These are phyloP conservation scores for Jamesozyma spencerorum DNA, from an alignment of 805 yeast genomes.

Conservation along the genomic window DNA sequence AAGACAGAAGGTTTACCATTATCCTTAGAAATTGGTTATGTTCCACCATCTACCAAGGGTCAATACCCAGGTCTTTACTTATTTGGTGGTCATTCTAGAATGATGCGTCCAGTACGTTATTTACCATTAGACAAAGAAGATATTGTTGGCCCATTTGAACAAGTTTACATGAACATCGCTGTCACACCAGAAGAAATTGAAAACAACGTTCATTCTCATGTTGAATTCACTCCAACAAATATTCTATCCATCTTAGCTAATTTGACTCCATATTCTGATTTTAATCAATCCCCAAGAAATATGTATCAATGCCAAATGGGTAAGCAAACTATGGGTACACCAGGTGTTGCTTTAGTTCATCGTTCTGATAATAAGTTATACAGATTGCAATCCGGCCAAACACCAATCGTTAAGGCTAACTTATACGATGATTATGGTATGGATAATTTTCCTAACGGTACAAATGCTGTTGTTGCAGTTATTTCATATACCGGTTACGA, in stretches of 20 bases:
- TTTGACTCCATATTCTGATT: constrained; percentile 95
- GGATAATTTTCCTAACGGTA: constrained; percentile 98
- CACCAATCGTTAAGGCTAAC: constrained; percentile 92
- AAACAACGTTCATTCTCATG: constrained; percentile 76
- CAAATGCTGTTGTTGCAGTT: constrained; percentile 96
- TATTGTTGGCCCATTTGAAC: constrained; percentile 94
- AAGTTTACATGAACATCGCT: constrained; percentile 92
- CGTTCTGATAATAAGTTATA: constrained; percentile 93
- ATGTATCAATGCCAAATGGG: constrained; percentile 99
- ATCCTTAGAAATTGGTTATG: constrained; percentile 87
- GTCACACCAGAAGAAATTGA: constrained; percentile 88
- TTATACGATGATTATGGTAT: constrained; percentile 92
- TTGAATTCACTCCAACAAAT: constrained; percentile 91
- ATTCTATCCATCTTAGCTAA: constrained; percentile 91
- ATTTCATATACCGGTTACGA: constrained; percentile 98
- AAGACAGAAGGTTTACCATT: constrained; percentile 59
- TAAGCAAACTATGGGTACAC: constrained; percentile 99
- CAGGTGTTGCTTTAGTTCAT: constrained; percentile 88
- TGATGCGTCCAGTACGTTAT: constrained; percentile 93
- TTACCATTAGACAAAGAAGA: constrained; percentile 77
- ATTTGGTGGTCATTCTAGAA: constrained; percentile 87
- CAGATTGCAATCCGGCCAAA: constrained; percentile 89
- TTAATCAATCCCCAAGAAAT: constrained; percentile 98
- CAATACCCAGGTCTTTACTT: constrained; percentile 93
- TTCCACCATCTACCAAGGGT: constrained; percentile 92